These are phyloP conservation scores for Urtica urens DNA, from an alignment of 306 rosid species.

Conservation along the genomic window DNA sequence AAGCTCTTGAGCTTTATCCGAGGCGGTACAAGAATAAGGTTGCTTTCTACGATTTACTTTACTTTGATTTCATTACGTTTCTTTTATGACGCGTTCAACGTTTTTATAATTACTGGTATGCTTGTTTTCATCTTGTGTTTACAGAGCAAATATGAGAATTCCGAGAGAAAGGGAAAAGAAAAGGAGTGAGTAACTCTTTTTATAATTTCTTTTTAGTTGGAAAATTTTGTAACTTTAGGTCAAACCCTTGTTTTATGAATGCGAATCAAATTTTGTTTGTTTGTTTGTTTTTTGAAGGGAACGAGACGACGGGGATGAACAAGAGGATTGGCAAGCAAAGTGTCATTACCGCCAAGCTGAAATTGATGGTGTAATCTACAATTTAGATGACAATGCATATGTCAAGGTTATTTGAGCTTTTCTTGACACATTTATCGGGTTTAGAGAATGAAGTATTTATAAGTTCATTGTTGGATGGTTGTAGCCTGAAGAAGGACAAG, in stretches of 20 bases:
- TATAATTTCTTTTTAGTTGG: background rate
- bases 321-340: slow-evolving; percentile 7
- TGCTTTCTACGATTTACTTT: background rate
- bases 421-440: background rate
- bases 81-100: background rate
- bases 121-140: background rate
- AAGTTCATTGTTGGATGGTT: background rate
- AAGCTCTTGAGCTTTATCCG: slow-evolving; percentile 3
- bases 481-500: slow-evolving; percentile 44
- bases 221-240: no score
- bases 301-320: background rate
- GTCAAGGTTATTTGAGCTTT: slow-evolving; percentile 34
- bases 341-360: slow-evolving; percentile 3
- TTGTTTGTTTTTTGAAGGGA: background rate
- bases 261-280: background rate
- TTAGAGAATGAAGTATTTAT: background rate
- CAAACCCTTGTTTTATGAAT: no score
- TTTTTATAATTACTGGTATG: background rate
- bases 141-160: background rate
- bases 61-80: background rate
- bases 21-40: slow-evolving; percentile 1
- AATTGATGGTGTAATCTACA: slow-evolving; percentile 37
- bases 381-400: slow-evolving; percentile 56
- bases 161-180: no score
- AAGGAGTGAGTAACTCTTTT: background rate